Evolutionary conservation across 768 basidiomycete species (phyloP).

Genomic region (Macrocybe gigantea): DNA sequence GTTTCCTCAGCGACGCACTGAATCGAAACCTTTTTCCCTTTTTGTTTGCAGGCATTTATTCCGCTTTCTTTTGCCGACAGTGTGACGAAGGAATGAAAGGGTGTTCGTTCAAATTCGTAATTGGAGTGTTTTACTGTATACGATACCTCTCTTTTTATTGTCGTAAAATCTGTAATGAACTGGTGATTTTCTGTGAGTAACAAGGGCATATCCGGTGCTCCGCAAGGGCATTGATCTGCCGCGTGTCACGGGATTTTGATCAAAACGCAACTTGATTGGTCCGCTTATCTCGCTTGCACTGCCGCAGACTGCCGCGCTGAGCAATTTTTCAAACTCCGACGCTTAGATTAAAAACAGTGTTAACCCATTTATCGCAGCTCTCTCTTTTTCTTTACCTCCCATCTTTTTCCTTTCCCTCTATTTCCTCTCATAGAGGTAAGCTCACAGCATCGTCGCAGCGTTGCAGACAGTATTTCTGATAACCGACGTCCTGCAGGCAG

Average conservation of each 20-base stretch:
- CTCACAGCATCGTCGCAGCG: conserved; percentile 6
- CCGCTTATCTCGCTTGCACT: conserved; percentile 11
- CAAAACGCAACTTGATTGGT: conserved; percentile 9
- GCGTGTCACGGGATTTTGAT: conserved; percentile 11
- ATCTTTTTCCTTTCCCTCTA: conserved; percentile 26
- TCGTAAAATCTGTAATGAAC: neutral
- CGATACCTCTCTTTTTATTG: neutral
- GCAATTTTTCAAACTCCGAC: conserved; percentile 38
- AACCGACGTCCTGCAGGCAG: conserved; percentile 19
- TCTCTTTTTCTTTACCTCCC: conserved; percentile 26
- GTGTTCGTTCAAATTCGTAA: neutral
- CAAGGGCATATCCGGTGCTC: too few species aligned
- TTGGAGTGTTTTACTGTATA: too few species aligned
- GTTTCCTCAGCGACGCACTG: conserved; percentile 15
- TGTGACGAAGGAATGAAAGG: conserved; percentile 29
- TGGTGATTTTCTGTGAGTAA: too few species aligned
- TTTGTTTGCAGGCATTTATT: conserved; percentile 34
- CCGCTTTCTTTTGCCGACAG: conserved; percentile 43
- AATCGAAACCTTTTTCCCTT: conserved; percentile 8
- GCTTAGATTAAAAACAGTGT: conserved; percentile 25
- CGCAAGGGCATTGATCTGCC: conserved; percentile 4
- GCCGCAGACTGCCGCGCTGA: neutral
- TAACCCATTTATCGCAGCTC: conserved; percentile 10
- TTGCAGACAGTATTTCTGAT: conserved; percentile 9
- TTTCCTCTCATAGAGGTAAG: conserved; percentile 35